Evolutionary conservation across 768 basidiomycete genomes (phyloP).

Genomic region (Auricularia cornea): DNA sequence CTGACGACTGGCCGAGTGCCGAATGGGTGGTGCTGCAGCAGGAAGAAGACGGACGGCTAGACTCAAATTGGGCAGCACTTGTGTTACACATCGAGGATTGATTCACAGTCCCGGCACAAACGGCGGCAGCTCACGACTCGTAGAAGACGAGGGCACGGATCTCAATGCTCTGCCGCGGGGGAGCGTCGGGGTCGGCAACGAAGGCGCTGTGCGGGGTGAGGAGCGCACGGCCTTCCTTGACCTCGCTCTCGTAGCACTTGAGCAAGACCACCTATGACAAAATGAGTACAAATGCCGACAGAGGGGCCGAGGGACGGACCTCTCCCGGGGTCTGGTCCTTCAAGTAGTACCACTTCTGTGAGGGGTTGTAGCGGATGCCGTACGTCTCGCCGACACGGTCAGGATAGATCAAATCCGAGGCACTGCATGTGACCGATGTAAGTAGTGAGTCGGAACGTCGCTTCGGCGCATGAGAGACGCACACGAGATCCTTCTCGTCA

Average conservation of each 20-base stretch:
- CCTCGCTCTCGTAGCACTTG: constrained; percentile 30
- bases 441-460: constrained; percentile 27
- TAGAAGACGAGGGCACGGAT: constrained; percentile 36
- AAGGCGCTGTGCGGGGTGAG: constrained; percentile 62
- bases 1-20: too few relatives aligned
- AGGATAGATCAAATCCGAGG: constrained; percentile 28
- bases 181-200: constrained; percentile 41
- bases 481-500: constrained; percentile 30
- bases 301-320: background rate
- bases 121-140: background rate
- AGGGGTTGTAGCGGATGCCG: constrained; percentile 28
- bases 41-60: too few relatives aligned
- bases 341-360: constrained; percentile 33
- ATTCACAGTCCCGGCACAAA: too few relatives aligned
- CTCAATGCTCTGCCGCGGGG: constrained; percentile 39
- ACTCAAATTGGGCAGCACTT: too few relatives aligned
- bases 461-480: constrained; percentile 12
- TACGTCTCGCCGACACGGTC: constrained; percentile 27
- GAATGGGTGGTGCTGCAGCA: too few relatives aligned
- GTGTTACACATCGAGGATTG: too few relatives aligned
- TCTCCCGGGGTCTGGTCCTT: constrained; percentile 18
- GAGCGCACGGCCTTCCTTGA: constrained; percentile 32
- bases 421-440: constrained; percentile 29
- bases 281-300: background rate
- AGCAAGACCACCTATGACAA: background rate